Evolutionary conservation across 768 basidiomycete species (phyloP).

Genomic region (Roridomyces roridus): DNA sequence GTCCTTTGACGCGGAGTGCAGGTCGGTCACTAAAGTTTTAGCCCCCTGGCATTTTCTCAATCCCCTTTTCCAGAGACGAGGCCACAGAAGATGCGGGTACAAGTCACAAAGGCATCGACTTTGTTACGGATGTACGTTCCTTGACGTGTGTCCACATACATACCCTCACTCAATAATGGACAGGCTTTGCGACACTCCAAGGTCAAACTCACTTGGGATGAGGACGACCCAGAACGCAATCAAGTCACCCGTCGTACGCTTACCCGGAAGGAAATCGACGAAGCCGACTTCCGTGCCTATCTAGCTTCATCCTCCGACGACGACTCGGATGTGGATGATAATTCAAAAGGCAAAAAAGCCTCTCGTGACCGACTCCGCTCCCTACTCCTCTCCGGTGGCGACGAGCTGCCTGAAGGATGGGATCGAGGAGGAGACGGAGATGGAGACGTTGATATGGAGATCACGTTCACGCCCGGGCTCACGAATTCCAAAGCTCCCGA

Average conservation of each 20-base stretch:
- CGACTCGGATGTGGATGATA: conserved; percentile 43
- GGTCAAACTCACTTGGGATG: conserved; percentile 98
- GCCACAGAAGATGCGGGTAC: conserved; percentile 68
- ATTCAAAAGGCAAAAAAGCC: conserved; percentile 43
- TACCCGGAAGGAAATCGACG: conserved; percentile 87
- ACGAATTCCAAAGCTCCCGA: conserved; percentile 56
- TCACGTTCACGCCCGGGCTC: conserved; percentile 92
- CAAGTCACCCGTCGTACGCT: conserved; percentile 80
- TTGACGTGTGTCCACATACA: background rate
- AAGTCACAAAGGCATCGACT: conserved; percentile 81
- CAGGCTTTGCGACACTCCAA: conserved; percentile 97
- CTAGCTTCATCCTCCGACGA: conserved; percentile 74
- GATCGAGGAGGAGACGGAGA: conserved; percentile 49
- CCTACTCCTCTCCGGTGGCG: conserved; percentile 72
- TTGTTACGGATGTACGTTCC: conserved; percentile 84
- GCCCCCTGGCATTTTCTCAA: background rate
- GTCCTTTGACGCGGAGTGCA: conserved; percentile 78
- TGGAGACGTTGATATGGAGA: conserved; percentile 85
- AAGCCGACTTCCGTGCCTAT: conserved; percentile 86
- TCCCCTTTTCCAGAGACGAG: conserved; percentile 68
- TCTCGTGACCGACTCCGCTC: conserved; percentile 78
- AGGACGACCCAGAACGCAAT: conserved; percentile 90
- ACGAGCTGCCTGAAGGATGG: conserved; percentile 88
- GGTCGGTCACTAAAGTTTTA: conserved; percentile 47
- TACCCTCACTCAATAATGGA: background rate